Percentiles rank a stretch among this genome's conserved stretches.
These are phyloP conservation scores for Aureobasidium sp. DNA, from an alignment of 2,329 filamentous ascomycete genomes.

Conservation along the genomic window DNA sequence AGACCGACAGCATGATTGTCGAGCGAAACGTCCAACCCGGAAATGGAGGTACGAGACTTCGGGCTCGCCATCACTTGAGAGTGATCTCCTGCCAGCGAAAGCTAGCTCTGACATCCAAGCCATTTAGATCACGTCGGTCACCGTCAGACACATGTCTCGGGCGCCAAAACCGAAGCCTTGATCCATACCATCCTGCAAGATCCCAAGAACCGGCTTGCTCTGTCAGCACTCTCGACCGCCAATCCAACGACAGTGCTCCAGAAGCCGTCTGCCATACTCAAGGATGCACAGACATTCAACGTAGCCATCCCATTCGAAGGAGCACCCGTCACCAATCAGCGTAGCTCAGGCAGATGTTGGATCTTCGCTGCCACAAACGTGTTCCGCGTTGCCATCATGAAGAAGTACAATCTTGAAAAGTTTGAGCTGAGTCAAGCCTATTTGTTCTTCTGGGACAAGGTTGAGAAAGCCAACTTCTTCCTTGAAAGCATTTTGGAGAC, in stretches of 20 bases:
- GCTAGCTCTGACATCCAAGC: background rate
- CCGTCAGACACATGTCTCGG: constrained; percentile 23
- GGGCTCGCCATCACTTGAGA: background rate
- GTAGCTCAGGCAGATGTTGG: constrained; percentile 79
- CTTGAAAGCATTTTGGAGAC: constrained; percentile 78
- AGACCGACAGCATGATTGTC: constrained; percentile 16
- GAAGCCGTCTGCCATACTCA: constrained; percentile 54
- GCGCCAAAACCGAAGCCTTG: constrained; percentile 26
- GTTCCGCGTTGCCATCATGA: constrained; percentile 82
- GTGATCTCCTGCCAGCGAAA: background rate
- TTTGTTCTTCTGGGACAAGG: constrained; percentile 89
- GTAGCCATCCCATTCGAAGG: constrained; percentile 76
- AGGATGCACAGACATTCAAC: constrained; percentile 76
- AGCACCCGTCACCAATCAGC: constrained; percentile 76
- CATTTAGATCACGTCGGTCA: background rate
- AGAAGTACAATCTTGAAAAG: constrained; percentile 65
- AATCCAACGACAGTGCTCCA: constrained; percentile 60
- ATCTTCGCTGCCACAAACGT: constrained; percentile 88
- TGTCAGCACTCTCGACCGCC: constrained; percentile 63
- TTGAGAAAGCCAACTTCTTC: constrained; percentile 88
- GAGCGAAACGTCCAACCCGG: background rate
- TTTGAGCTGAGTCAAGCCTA: constrained; percentile 87
- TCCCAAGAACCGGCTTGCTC: constrained; percentile 59
- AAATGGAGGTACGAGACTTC: background rate
- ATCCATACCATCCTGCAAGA: constrained; percentile 30